Conservation (phyloP, 2,329 filamentous ascomycete genomes). For the Aspergillus sp. region DNA sequence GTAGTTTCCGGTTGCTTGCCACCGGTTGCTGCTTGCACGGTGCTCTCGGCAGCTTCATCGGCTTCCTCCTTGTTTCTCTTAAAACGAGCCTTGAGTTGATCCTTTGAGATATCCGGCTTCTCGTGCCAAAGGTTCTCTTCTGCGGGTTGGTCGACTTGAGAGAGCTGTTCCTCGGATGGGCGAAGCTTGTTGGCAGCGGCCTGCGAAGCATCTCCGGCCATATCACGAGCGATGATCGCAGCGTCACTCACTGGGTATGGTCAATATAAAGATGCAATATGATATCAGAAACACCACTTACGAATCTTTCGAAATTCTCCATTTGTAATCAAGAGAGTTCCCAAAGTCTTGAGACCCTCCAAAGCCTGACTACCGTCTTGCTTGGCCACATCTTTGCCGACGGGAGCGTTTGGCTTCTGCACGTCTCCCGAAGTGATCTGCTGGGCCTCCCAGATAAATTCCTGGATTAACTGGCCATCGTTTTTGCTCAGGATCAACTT, state of each 20-base stretch:
- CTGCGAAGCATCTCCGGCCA: constrained; percentile 81
- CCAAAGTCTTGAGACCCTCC: constrained; percentile 80
- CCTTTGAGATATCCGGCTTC: constrained; percentile 56
- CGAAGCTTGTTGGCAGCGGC: constrained; percentile 72
- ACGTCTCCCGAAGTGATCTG: constrained; percentile 64
- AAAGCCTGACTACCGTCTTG: constrained; percentile 80
- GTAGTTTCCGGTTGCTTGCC: constrained; percentile 45
- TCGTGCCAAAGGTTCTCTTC: constrained; percentile 94
- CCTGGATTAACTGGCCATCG: constrained; percentile 86
- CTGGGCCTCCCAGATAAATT: constrained; percentile 94
- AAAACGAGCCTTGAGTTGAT: constrained; percentile 58
- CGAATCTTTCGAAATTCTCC: constrained; percentile 90
- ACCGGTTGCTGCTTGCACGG: constrained; percentile 47
- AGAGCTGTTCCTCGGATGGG: constrained; percentile 71
- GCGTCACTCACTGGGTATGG: constrained; percentile 65
- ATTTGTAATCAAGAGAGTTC: constrained; percentile 86
- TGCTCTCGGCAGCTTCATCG: constrained; percentile 52
- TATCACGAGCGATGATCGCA: constrained; percentile 75
- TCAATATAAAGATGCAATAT: constrained; percentile 10
- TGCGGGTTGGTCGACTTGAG: constrained; percentile 76
- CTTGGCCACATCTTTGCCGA: constrained; percentile 71
- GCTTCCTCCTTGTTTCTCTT: constrained; percentile 53
- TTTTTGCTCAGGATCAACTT: constrained; percentile 87
- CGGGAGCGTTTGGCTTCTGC: constrained; percentile 57
- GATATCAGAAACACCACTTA: constrained; percentile 43